Base-by-base conservation (phyloP, 352 stramenopile genomes). In the Phytophthora tubulina region DNA sequence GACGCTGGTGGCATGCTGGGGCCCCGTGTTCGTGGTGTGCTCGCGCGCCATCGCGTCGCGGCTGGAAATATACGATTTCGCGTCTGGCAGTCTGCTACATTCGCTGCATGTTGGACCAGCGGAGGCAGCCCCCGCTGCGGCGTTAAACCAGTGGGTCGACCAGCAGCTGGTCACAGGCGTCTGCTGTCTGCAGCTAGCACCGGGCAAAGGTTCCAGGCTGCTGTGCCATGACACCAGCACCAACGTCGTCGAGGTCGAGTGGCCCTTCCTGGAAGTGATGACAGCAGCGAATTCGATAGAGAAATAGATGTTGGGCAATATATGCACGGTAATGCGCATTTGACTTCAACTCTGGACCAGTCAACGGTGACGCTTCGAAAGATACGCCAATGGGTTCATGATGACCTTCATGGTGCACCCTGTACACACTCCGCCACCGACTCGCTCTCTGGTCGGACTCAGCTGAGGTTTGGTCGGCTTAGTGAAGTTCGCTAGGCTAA, bases 1-100 rank as follows among this genome's bases (percentile, higher is more conserved):
- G 61, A 92, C 86, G 35, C 65, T 93, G 4, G 76, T 77, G 17
- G 55, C 58, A 9, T 93, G 86, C 59, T 93, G 86, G 83, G 71
- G 79, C 0, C 32, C 53, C 5, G 73, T 91, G 6, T 78, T 93
- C 21, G 80, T 82, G 7, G 55, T 91, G 32, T 81, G 71, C 39
- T 85, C 78, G 3, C 73, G 82, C 8, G 48, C 66, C 9, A 61
- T 66, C 1, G 77, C 70, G 15, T 80, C 72, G 3, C 59, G 54
- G 0, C 13, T 93, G n/a, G 84, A 91, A 61, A 48, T 91, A 49
- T 75, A 83, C 59, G 84, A 91, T 54, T 66, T 79, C 6, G 31
- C 45, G 2, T 89, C 85, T 3, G 70, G 77, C 3, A 63, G 53
- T 6, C 60, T 79, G 46, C 60, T 93, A 39, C 85, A 88, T 57